Evolutionary conservation across 768 basidiomycete genomes (phyloP).

Genomic region (Kwoniella shandongensis): DNA sequence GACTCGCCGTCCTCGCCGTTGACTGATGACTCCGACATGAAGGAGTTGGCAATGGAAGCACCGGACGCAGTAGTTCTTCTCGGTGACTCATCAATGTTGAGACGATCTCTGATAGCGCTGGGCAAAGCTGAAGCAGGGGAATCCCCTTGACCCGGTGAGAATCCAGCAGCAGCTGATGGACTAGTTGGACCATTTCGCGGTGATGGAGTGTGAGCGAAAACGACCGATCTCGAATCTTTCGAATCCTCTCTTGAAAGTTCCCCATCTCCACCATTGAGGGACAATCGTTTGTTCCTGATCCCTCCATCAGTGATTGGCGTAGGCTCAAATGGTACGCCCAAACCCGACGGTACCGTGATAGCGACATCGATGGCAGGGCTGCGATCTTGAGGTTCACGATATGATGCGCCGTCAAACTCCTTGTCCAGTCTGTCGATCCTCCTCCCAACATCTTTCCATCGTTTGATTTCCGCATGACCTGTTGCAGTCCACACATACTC

Average conservation of each 20-base stretch:
- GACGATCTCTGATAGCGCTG: constrained; percentile 26
- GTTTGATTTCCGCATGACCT: constrained; percentile 72
- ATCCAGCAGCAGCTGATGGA: background rate
- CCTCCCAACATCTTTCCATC: constrained; percentile 67
- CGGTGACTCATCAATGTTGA: constrained; percentile 13
- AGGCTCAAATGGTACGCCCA: constrained; percentile 19
- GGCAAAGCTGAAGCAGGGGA: constrained; percentile 29
- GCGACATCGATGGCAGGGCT: constrained; percentile 18
- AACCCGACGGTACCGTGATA: constrained; percentile 8
- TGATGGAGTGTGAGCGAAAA: constrained; percentile 41
- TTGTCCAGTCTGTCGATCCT: constrained; percentile 32
- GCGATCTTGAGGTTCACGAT: constrained; percentile 8
- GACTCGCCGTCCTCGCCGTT: constrained; percentile 39
- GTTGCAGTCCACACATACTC: constrained; percentile 86
- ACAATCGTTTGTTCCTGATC: constrained; percentile 17
- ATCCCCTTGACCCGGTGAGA: background rate
- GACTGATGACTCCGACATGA: constrained; percentile 40
- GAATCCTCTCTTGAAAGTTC: constrained; percentile 20
- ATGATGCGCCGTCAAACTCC: constrained; percentile 31
- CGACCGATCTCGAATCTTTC: constrained; percentile 39
- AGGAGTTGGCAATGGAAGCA: constrained; percentile 38
- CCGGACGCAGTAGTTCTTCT: constrained; percentile 39
- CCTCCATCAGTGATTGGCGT: constrained; percentile 48
- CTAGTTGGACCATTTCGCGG: constrained; percentile 16
- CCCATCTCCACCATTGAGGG: constrained; percentile 16